phyloP scores from a whole-genome alignment of 345 rosid genomes.

The Brassica carinata region DNA sequence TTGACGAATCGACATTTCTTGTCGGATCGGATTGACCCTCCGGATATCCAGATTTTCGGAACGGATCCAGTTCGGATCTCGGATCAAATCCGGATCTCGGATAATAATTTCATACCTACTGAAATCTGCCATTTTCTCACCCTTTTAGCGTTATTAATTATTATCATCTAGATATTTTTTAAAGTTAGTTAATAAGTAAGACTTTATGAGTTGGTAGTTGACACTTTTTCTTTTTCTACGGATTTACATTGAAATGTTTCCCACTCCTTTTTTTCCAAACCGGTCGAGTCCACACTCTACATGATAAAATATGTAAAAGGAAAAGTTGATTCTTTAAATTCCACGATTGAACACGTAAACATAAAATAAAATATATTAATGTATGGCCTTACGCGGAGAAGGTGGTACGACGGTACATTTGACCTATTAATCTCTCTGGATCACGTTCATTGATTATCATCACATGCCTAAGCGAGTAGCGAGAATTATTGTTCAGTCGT shows the following conservation, averaged over 20 bases:
- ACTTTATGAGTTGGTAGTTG: not conserved
- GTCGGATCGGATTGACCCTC: too few relatives aligned
- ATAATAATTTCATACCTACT: too few relatives aligned
- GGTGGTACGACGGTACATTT: constrained; percentile 7
- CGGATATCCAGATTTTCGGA: too few relatives aligned
- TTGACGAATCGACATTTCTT: too few relatives aligned
- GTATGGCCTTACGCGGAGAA: constrained; percentile 12
- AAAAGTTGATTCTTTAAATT: not conserved
- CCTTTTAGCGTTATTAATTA: not conserved
- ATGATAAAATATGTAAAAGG: not conserved
- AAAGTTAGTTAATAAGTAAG: not conserved
- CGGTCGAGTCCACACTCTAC: constrained; percentile 16
- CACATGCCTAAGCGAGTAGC: not conserved
- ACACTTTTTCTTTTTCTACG: not conserved
- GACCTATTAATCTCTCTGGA: constrained; percentile 2
- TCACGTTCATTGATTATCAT: constrained; percentile 15
- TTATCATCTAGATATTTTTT: too few relatives aligned
- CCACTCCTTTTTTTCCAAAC: constrained; percentile 14
- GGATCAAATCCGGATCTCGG: too few relatives aligned
- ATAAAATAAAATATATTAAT: not conserved
- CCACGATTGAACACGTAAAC: not conserved
- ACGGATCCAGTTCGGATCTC: too few relatives aligned
- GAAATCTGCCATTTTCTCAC: not conserved
- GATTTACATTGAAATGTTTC: not conserved
- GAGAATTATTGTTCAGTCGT: not conserved